Percentiles rank a stretch among this genome's conserved stretches.
These are phyloP conservation scores for Serpula lacrymans DNA, from an alignment of 768 basidiomycete genomes.

Conservation along the genomic window DNA sequence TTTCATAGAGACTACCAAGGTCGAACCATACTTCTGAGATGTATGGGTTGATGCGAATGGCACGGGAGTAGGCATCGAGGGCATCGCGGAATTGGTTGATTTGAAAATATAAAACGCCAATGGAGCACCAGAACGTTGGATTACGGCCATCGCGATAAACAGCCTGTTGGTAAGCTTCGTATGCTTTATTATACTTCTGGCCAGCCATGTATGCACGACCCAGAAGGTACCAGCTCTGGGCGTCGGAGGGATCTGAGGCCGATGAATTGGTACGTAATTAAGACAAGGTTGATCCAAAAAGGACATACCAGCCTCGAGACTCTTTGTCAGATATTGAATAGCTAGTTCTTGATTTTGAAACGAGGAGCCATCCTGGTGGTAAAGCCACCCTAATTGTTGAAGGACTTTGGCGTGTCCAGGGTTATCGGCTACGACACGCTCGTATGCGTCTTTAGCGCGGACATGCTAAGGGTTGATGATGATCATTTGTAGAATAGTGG, in stretches of 20 bases:
- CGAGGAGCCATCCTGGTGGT: conserved; percentile 90
- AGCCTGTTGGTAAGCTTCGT: conserved; percentile 98
- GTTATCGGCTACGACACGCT: conserved; percentile 90
- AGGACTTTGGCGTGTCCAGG: conserved; percentile 95
- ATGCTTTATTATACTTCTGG: conserved; percentile 98
- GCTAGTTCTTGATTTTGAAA: conserved; percentile 97
- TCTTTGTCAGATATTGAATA: conserved; percentile 91
- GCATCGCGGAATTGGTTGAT: conserved; percentile 99
- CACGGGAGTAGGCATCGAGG: conserved; percentile 96
- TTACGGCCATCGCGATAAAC: conserved; percentile 99
- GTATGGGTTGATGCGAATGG: conserved; percentile 98
- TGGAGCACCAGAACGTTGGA: conserved; percentile 99
- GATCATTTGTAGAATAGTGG: conserved; percentile 3
- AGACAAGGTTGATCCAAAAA: background rate
- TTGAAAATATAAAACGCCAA: conserved; percentile 98
- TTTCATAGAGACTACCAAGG: conserved; percentile 94
- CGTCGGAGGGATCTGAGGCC: conserved; percentile 81
- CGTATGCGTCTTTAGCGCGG: conserved; percentile 92
- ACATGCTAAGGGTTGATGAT: conserved; percentile 54
- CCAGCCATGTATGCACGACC: conserved; percentile 99
- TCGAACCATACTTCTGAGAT: conserved; percentile 85
- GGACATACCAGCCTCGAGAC: conserved; percentile 83
- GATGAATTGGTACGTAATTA: conserved; percentile 1
- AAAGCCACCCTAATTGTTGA: conserved; percentile 97
- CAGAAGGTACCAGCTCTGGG: conserved; percentile 98